Evolutionary conservation across 352 stramenopile genomes (phyloP).

Genomic region (Aphanomyces stellatus): DNA sequence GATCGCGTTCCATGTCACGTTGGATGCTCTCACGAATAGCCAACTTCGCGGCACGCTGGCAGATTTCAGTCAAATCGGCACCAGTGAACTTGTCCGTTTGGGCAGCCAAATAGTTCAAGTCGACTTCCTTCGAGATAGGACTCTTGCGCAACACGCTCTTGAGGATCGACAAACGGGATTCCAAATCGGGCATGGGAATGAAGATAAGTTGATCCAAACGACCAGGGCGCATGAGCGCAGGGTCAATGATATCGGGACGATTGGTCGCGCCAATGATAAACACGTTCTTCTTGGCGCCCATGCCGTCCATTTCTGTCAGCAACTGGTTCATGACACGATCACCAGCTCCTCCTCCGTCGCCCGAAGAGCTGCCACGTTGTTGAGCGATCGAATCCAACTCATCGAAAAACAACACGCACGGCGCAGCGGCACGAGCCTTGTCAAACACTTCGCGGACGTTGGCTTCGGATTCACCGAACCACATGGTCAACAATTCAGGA

Average conservation of each 20-base stretch:
- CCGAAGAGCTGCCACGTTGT: conserved; percentile 89
- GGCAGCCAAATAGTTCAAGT: conserved; percentile 95
- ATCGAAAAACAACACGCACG: conserved; percentile 99
- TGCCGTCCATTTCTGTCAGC: conserved; percentile 99
- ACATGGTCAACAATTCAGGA: conserved; percentile 99
- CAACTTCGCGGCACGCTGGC: conserved; percentile 97
- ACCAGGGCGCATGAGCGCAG: conserved; percentile 93
- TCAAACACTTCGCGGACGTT: conserved; percentile 99
- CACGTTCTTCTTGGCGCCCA: conserved; percentile 98
- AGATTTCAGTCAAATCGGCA: conserved; percentile 99
- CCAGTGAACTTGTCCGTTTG: conserved; percentile 99
- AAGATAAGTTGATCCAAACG: conserved; percentile 93
- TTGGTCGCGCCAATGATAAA: conserved; percentile 97
- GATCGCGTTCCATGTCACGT: conserved; percentile 96
- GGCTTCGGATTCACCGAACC: conserved; percentile 98
- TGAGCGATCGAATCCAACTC: conserved; percentile 99
- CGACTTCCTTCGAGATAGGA: conserved; percentile 96
- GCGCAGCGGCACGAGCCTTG: conserved; percentile 95
- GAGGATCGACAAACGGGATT: conserved; percentile 93
- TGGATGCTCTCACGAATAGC: conserved; percentile 99
- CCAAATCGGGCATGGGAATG: conserved; percentile 97
- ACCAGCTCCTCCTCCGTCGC: conserved; percentile 94
- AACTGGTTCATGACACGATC: conserved; percentile 99
- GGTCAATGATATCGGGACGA: conserved; percentile 96
- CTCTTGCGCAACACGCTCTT: conserved; percentile 96